Evolutionary conservation across 2,329 filamentous ascomycete species (phyloP).

Genomic region (Botrytis tulipae): DNA sequence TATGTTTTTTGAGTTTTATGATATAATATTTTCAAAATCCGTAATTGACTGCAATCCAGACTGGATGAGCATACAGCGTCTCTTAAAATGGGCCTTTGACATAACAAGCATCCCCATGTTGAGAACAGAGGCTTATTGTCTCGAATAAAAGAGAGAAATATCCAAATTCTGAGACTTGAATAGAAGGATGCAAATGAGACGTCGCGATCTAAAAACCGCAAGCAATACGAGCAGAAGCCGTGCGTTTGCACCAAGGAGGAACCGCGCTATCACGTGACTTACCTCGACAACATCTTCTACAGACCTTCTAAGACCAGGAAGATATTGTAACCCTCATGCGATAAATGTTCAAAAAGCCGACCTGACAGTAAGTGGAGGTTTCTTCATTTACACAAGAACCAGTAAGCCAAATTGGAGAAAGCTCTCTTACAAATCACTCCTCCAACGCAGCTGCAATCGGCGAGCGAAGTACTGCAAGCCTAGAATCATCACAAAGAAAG

Average conservation of each 20-base stretch:
- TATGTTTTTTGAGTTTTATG: background rate
- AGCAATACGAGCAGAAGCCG: background rate
- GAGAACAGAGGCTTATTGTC: background rate
- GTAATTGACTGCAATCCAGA: background rate
- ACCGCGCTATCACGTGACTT: background rate
- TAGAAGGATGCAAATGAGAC: background rate
- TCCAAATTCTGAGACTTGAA: background rate
- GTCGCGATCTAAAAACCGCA: background rate
- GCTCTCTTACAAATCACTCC: background rate
- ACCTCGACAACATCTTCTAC: fast-evolving
- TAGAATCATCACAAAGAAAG: background rate
- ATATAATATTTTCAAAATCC: background rate
- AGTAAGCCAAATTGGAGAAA: background rate
- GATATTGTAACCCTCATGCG: background rate
- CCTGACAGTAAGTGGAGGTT: background rate
- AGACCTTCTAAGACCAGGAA: background rate
- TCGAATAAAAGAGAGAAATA: background rate
- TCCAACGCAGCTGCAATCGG: background rate
- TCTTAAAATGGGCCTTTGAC: background rate
- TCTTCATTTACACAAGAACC: too few species aligned
- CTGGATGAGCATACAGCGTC: background rate
- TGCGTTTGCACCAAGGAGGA: background rate
- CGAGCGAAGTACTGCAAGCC: background rate
- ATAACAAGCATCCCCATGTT: background rate
- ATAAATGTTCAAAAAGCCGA: background rate